These are phyloP conservation scores for Wallacemonas sp. DNA, from an alignment of 208 protist genomes.

Conservation along the genomic window DNA sequence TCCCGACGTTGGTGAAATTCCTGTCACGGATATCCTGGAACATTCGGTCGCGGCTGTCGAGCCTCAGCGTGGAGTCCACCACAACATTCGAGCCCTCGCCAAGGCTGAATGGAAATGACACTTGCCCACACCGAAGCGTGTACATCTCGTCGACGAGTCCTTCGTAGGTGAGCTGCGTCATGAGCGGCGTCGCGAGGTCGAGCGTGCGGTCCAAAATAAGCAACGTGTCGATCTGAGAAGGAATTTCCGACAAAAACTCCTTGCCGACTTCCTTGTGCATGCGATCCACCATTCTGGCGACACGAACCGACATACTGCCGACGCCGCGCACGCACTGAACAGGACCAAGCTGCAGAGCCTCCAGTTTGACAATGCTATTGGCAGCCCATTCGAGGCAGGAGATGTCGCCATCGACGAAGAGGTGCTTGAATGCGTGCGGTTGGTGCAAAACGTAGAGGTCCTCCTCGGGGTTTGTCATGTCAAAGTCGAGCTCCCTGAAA, in stretches of 20 bases:
- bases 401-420: conserved; percentile 77
- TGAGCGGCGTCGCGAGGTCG: conserved; percentile 81
- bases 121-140: conserved; percentile 54
- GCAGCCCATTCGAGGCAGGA: conserved; percentile 72
- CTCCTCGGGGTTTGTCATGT: conserved; percentile 75
- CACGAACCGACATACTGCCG: conserved; percentile 54
- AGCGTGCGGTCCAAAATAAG: conserved; percentile 82
- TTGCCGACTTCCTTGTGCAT: conserved; percentile 75
- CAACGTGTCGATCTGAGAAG: conserved; percentile 68
- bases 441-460: conserved; percentile 80
- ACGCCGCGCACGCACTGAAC: conserved; percentile 64
- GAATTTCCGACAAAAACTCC: conserved; percentile 53
- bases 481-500: conserved; percentile 75
- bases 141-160: conserved; percentile 90
- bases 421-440: conserved; percentile 60
- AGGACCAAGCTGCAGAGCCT: conserved; percentile 65
- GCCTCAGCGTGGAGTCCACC: conserved; percentile 26
- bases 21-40: conserved; percentile 84
- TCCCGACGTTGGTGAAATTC: conserved; percentile 74
- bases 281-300: conserved; percentile 61
- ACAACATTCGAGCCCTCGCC: conserved; percentile 41
- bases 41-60: conserved; percentile 66
- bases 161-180: conserved; percentile 92
- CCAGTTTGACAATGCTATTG: conserved; percentile 81
- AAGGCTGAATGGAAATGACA: conserved; percentile 71